These are phyloP conservation scores for Didymella arachidicola DNA, from an alignment of 2,329 filamentous ascomycete species.

Conservation along the genomic window DNA sequence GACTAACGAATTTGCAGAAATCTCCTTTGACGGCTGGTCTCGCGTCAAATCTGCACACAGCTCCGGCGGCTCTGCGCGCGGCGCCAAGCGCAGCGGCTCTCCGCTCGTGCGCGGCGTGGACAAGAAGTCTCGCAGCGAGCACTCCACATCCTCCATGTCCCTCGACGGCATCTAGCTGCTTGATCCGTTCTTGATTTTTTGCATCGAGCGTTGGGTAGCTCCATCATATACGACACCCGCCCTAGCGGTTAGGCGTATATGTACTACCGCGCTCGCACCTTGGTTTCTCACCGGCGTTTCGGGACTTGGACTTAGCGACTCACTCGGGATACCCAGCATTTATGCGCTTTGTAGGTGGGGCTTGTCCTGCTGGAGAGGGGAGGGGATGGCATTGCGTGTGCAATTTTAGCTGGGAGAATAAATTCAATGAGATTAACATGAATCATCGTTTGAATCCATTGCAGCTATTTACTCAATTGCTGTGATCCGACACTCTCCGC, in stretches of 20 bases:
- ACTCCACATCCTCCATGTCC: slow-evolving; percentile 33
- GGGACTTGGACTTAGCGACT: slow-evolving; percentile 13
- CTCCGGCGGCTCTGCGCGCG: slow-evolving; percentile 49
- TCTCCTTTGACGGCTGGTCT: slow-evolving; percentile 70
- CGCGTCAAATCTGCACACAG: slow-evolving; percentile 64
- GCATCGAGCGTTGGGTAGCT: background rate
- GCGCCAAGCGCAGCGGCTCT: slow-evolving; percentile 49
- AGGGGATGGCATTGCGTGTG: background rate
- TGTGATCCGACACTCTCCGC: too few relatives aligned
- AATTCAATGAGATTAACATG: too few relatives aligned
- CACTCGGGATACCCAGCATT: slow-evolving; percentile 17
- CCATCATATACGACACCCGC: background rate
- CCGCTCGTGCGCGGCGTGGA: slow-evolving; percentile 38
- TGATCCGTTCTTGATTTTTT: slow-evolving; percentile 28
- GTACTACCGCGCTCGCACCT: background rate
- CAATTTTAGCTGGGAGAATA: too few relatives aligned
- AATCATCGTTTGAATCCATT: too few relatives aligned
- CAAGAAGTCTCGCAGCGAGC: slow-evolving; percentile 35
- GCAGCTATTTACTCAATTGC: too few relatives aligned
- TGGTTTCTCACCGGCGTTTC: slow-evolving; percentile 16
- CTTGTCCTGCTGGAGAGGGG: slow-evolving; percentile 5
- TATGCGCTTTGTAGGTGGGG: slow-evolving; percentile 12
- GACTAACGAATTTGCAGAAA: slow-evolving; percentile 31
- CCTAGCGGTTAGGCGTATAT: background rate
- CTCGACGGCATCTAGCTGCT: slow-evolving; percentile 38